Base-by-base conservation (phyloP, 148 eudicot genomes). In the Amaranthus hypochondriacus region DNA sequence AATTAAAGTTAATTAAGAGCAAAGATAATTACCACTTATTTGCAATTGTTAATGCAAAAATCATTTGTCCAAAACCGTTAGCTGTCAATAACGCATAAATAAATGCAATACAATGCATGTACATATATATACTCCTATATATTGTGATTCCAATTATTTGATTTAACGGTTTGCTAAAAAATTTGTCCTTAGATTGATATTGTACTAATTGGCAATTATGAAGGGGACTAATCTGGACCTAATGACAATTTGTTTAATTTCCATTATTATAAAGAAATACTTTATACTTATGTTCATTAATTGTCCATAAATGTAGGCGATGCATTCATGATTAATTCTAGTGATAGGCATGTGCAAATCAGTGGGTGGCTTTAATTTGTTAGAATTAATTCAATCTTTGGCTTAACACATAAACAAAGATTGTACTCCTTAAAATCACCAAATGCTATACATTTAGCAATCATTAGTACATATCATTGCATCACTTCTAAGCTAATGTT, bases 141-240 rank as follows among this genome's bases (percentile, higher is more conserved):
- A 28, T 28, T 28, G 48, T 9, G 44, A 9, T 50, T 2, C 75
- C 54, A 52, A 73, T 72, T 76, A 73, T 73, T 59, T 69, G 72
- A 59, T 78, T 67, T 9, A 56, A 68, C 54, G 10, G 55, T 72
- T 46, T 76, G 47, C 61, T 52, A 73, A 79, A 69, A 79, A 67
- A 74, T 65, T 76, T 60, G 70, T 28, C 67, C 53, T 9, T 43
- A 18, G n/a, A 57, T 57, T 69, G 9, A 55, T 78, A 68, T 59
- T 56, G 59, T 68, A 77, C 39, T 28, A 28, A 3, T 74, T 73
- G 68, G 18, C 18, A 18, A 18, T 18, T 18, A 74, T 68, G 81
- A 43, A 77, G 84, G 86, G 82, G 81, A 73, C 79, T 80, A 77
- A 77, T 79, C 78, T 77, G 75, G 81, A 71, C 72, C 73, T 73